Base-by-base conservation (phyloP, 2,329 filamentous ascomycete genomes). In the Fusarium beomiforme region DNA sequence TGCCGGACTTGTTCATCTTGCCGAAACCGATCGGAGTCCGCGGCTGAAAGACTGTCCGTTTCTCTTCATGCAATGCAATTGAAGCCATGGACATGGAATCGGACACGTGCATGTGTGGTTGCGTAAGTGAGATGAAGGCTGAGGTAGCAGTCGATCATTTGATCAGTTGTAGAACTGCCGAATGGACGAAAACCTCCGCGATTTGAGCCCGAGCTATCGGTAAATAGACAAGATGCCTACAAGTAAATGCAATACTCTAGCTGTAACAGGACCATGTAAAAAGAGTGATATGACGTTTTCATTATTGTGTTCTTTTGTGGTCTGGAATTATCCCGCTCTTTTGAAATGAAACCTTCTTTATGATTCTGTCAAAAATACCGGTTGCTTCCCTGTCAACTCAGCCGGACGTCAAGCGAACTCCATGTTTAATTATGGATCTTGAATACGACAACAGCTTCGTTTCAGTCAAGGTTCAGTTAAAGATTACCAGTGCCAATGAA, bases 11-110 rank as follows among this genome's bases (percentile, higher is more conserved):
- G 61, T 72, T 37, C 24, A 66, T 73, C 23, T 42, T 46, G 59
- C 76, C 76, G 76, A 77, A 70, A 47, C 76, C 75, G 72, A 74
- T 65, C 70, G 71, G 69, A 69, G 59, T 75, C 72, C 73, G 74
- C 54, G 67, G 64, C 43, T 66, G 61, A 59, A 54, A 62, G 51
- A 62, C 58, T 62, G 54, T 50, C 62, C 33, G 41, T 51, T 34
- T 8, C 29, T 46, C 24, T 54, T 63, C 34, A 23, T 57, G 42
- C 33, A 46, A 51, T 51, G 16, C 37, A 61, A 67, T 39, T 41
- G n/a, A 49, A 55, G 29, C 50, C 50, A 17, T 29, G 50, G 33
- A 53, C 23, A 26, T 29, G 23, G 10, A 53, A 39, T 21, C 29
- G 50, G 34, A 21, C 46, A 64, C 59, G 37, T 34, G 42, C 55